Evolutionary conservation across 768 basidiomycete genomes (phyloP).

Genomic region (Pleurotus citrinopileatus): DNA sequence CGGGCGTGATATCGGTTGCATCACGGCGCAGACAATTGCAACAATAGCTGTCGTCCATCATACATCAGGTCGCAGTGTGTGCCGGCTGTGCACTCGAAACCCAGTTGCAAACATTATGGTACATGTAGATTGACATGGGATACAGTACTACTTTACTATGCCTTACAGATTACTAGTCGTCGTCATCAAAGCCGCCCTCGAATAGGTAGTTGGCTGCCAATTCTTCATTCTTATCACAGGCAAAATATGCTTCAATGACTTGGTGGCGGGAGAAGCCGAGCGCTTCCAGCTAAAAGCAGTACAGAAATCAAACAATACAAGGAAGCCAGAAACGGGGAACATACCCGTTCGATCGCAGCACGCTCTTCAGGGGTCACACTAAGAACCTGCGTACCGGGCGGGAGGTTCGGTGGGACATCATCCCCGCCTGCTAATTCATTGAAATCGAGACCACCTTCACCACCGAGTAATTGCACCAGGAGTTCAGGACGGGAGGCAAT

Average conservation of each 20-base stretch:
- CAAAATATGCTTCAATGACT: constrained; percentile 89
- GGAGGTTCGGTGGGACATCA: constrained; percentile 18
- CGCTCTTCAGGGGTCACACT: constrained; percentile 84
- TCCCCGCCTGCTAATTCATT: constrained; percentile 39
- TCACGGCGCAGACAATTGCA: too few relatives aligned
- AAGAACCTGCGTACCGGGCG: constrained; percentile 60
- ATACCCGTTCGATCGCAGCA: constrained; percentile 85
- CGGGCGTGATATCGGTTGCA: not conserved
- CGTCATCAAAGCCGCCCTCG: constrained; percentile 61
- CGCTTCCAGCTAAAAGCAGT: constrained; percentile 61
- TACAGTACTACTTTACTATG: not conserved
- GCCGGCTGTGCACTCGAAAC: not conserved
- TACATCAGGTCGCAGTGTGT: too few relatives aligned
- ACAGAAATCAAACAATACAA: not conserved
- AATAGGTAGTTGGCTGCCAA: constrained; percentile 93
- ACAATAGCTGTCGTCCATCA: too few relatives aligned
- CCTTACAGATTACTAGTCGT: not conserved
- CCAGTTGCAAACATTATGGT: too few relatives aligned
- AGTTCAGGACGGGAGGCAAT: constrained; percentile 72
- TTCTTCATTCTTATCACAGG: constrained; percentile 96
- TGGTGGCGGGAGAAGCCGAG: constrained; percentile 84
- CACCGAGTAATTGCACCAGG: constrained; percentile 62
- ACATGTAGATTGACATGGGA: not conserved
- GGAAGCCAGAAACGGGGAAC: constrained; percentile 25
- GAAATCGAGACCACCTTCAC: constrained; percentile 33